Evolutionary conservation across 1,139 yeast species (phyloP).

Genomic region (Geotrichum siamense): DNA sequence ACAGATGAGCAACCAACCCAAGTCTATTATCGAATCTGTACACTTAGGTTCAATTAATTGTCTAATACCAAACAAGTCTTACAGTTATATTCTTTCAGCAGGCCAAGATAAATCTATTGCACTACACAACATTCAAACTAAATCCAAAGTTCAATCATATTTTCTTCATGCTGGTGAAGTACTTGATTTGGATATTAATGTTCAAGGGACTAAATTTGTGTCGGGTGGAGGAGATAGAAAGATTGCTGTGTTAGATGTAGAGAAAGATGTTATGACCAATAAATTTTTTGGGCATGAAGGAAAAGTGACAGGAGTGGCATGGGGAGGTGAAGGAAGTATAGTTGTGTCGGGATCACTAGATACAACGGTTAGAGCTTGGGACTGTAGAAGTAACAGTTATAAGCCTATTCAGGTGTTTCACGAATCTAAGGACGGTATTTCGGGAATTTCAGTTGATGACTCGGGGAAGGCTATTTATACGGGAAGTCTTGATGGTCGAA

Average conservation of each 20-base stretch:
- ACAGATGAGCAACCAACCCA: too few relatives aligned
- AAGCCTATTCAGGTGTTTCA: constrained; percentile 32
- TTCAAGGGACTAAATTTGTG: constrained; percentile 27
- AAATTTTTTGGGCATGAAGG: constrained; percentile 33
- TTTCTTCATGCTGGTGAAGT: constrained; percentile 33
- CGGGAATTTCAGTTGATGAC: constrained; percentile 26
- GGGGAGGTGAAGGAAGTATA: constrained; percentile 30
- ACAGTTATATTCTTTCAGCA: constrained; percentile 32
- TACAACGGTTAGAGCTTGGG: constrained; percentile 36
- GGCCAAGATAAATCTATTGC: constrained; percentile 32
- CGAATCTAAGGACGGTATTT: constrained; percentile 35
- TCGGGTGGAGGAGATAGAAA: constrained; percentile 37
- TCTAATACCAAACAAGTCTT: constrained; percentile 29
- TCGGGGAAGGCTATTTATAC: constrained; percentile 25
- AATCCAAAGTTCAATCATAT: constrained; percentile 25
- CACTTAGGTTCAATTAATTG: constrained; percentile 31
- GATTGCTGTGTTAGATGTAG: constrained; percentile 34
- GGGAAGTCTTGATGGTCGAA: constrained; percentile 35
- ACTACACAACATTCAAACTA: constrained; percentile 31
- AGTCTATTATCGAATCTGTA: not conserved
- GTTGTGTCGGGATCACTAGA: constrained; percentile 29
- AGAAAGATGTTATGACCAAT: constrained; percentile 25
- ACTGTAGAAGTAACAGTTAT: constrained; percentile 23
- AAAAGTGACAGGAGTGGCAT: constrained; percentile 30
- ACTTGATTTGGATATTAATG: constrained; percentile 28